These are phyloP conservation scores for Cercis canadensis DNA, from an alignment of 306 rosid genomes.

Conservation along the genomic window DNA sequence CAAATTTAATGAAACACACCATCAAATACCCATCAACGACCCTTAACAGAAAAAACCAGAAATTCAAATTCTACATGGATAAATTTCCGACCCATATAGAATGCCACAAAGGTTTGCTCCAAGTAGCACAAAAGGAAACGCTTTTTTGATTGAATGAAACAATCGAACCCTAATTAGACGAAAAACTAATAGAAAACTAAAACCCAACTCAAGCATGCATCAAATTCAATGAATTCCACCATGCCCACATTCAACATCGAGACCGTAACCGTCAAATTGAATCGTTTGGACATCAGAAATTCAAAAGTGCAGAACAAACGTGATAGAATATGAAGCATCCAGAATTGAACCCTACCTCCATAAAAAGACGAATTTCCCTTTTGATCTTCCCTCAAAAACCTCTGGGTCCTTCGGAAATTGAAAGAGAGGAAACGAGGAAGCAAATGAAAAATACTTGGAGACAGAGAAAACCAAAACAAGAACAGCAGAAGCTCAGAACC, in stretches of 20 bases:
- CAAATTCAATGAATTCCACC: slow-evolving; percentile 3
- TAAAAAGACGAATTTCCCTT: background rate
- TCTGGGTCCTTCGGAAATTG: no score
- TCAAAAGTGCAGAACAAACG: background rate
- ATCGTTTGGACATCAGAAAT: background rate
- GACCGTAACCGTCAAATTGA: background rate
- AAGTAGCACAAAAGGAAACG: background rate
- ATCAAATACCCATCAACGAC: no score
- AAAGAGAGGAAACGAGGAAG: no score
- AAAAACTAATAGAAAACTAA: background rate
- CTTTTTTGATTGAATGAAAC: no score
- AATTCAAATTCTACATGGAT: background rate
- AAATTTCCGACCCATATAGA: background rate
- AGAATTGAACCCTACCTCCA: background rate
- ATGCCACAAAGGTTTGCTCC: background rate
- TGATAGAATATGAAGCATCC: background rate
- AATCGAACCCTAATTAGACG: slow-evolving; percentile 30
- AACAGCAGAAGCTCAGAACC: no score
- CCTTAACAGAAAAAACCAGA: no score
- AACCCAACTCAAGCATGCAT: background rate
- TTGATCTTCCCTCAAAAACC: no score
- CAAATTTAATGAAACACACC: background rate
- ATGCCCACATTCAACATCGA: background rate
- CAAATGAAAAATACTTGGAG: no score
- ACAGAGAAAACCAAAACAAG: no score